Evolutionary conservation across 2,329 filamentous ascomycete genomes (phyloP).

Genomic region (Venturiaceae sp.): DNA sequence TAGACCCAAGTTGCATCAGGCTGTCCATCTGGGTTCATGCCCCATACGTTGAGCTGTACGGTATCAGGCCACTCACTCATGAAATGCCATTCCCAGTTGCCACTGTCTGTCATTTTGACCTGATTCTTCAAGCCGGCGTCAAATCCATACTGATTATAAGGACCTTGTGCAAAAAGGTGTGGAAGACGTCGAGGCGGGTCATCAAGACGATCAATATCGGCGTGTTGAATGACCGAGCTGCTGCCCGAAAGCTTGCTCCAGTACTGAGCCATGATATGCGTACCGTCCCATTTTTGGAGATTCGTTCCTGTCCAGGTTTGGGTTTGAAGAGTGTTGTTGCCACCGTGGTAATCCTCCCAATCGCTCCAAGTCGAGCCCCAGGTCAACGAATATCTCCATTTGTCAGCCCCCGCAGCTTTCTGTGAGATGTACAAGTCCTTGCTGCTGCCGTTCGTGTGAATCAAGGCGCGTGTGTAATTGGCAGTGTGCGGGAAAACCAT

Average conservation of each 20-base stretch:
- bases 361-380: conserved; percentile 51
- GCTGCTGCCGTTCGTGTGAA: conserved; percentile 27
- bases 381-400: conserved; percentile 52
- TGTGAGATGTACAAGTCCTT: conserved; percentile 43
- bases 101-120: conserved; percentile 33
- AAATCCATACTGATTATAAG: conserved; percentile 55
- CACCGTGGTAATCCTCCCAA: conserved; percentile 47
- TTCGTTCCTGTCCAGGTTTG: conserved; percentile 50
- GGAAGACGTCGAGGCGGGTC: conserved; percentile 42
- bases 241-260: conserved; percentile 50
- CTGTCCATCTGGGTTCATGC: conserved; percentile 52
- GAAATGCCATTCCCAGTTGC: conserved; percentile 50
- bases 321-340: conserved; percentile 36
- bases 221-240: conserved; percentile 50
- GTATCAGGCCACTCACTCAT: conserved; percentile 54
- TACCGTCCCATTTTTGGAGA: conserved; percentile 48
- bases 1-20: conserved; percentile 50
- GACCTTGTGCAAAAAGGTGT: conserved; percentile 52
- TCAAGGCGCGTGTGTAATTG: conserved; percentile 48
- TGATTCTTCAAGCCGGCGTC: conserved; percentile 48
- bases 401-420: conserved; percentile 50
- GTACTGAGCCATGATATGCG: conserved; percentile 55
- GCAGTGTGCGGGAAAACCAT: conserved; percentile 46
- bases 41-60: conserved; percentile 57
- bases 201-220: conserved; percentile 35